Evolutionary conservation across 2,329 filamentous ascomycete species (phyloP).

Genomic region (Fusarium beomiforme): DNA sequence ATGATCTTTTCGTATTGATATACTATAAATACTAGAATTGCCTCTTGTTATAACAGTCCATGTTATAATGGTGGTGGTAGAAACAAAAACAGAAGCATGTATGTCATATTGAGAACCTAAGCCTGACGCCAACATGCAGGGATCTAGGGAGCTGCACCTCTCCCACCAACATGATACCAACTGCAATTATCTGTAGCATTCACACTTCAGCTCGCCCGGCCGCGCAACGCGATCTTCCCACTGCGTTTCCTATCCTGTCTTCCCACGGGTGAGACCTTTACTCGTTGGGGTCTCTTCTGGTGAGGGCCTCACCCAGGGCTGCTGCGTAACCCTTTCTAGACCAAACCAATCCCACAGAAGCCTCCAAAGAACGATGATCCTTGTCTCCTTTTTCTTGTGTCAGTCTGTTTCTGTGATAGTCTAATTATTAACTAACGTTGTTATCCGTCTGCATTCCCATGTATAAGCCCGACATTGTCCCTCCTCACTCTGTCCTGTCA

Average conservation of each 20-base stretch:
- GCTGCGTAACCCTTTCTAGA: conserved; percentile 22
- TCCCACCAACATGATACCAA: conserved; percentile 5
- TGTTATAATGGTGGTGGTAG: conserved; percentile 2
- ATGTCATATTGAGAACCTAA: conserved; percentile 26
- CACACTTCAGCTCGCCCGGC: conserved; percentile 22
- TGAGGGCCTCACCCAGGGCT: conserved; percentile 20
- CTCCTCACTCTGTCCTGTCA: conserved; percentile 5
- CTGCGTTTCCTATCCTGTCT: conserved; percentile 16
- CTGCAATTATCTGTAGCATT: neutral
- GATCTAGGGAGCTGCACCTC: conserved; percentile 36
- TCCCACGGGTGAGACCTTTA: conserved; percentile 17
- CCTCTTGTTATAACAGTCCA: conserved; percentile 2
- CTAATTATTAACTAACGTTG: conserved; percentile 2
- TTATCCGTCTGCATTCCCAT: neutral
- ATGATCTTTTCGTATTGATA: neutral
- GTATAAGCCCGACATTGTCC: conserved; percentile 27
- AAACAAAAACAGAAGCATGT: conserved; percentile 2
- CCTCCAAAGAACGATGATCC: conserved; percentile 12
- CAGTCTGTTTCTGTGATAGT: conserved; percentile 20
- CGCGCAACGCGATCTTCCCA: conserved; percentile 19
- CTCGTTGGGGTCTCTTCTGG: neutral
- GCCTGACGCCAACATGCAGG: conserved; percentile 32
- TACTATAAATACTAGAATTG: conserved; percentile 20
- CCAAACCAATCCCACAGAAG: neutral
- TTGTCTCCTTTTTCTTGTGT: conserved; percentile 20